Conservation (phyloP, 2,329 filamentous ascomycete species). For the Pseudogymnoascus sp. region DNA sequence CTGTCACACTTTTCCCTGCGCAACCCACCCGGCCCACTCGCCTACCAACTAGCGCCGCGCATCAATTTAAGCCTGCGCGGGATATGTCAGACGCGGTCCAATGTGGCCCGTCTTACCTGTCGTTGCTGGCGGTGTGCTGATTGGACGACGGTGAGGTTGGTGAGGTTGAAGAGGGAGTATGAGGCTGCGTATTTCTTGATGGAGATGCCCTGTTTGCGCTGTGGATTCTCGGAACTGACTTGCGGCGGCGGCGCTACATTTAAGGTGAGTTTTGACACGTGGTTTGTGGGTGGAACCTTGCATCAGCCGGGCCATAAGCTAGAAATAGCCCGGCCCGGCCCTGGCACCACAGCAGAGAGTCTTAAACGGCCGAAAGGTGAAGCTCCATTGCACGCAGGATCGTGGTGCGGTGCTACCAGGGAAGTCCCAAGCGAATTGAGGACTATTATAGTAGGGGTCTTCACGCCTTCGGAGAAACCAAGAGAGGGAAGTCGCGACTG, state of each 20-base stretch:
- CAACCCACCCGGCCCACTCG: background rate
- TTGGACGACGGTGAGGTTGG: background rate
- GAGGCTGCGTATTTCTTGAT: background rate
- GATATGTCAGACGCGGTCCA: constrained; percentile 6
- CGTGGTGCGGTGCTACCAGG: no score
- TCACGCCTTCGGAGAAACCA: no score
- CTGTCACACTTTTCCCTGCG: background rate
- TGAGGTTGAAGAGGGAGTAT: background rate
- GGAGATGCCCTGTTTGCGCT: background rate
- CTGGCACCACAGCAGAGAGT: no score
- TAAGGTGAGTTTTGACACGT: background rate
- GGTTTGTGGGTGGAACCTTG: background rate
- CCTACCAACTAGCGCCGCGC: background rate
- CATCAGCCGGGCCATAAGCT: background rate
- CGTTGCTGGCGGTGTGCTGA: background rate
- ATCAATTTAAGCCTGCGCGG: background rate
- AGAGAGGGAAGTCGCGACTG: no score
- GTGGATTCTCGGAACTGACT: background rate
- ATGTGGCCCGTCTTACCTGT: background rate
- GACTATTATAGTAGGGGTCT: no score
- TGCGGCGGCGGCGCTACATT: background rate
- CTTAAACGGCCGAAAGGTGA: no score
- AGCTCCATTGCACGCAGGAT: no score
- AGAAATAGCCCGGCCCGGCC: background rate
- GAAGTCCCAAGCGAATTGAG: no score